Evolutionary conservation across 768 basidiomycete genomes (phyloP), one percentile per base, ranked within the genome.

Genomic region (Auricularia sp.): DNA sequence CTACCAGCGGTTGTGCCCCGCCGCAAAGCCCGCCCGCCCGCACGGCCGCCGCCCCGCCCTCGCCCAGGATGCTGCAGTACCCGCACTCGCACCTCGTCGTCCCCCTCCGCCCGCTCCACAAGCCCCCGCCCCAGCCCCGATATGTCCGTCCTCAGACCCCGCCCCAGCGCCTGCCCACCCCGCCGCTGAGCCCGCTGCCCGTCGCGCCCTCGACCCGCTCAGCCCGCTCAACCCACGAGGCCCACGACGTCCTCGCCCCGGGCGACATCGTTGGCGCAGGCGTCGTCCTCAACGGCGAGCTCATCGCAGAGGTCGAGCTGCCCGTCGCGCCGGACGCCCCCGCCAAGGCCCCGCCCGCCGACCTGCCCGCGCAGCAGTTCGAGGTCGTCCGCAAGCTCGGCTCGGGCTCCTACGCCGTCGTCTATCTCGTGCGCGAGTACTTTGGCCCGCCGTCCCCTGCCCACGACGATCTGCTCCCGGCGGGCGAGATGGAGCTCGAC

Each of bases 321-420:
- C 75, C 75, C 68, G 72, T 78, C 54, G 71, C 76, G 54, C 64
- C 44, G 47, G 64, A 42, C 14, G 21, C 21, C 66, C 54, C 24
- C 62, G 64, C 34, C 14, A 54, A 11, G 39, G 39, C 39, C 42
- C 62, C 24, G 62, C 45, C n/a, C 42, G 79, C 11, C 47, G 56
- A 59, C 8, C 24, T 80, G 65, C 84, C 85, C 21, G 86, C 86
- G 16, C 78, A 75, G 24, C 85, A 87, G 68, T 93, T 95, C 67
- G 83, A 93, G 78, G 93, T 98, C 73, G 83, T 95, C 69, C 80
- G 90, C 65, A 85, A 85, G 67, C 84, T 96, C 63, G 94, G 94
- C 61, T 86, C 90, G 0, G 94, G 94, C 69, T 90, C 88, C 67
- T 97, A 96, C 73, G 94, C 94, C 16, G 90, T 94, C 71, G 94